These are phyloP conservation scores for Monosporascus ibericus DNA, from an alignment of 2,329 filamentous ascomycete genomes.

Conservation along the genomic window DNA sequence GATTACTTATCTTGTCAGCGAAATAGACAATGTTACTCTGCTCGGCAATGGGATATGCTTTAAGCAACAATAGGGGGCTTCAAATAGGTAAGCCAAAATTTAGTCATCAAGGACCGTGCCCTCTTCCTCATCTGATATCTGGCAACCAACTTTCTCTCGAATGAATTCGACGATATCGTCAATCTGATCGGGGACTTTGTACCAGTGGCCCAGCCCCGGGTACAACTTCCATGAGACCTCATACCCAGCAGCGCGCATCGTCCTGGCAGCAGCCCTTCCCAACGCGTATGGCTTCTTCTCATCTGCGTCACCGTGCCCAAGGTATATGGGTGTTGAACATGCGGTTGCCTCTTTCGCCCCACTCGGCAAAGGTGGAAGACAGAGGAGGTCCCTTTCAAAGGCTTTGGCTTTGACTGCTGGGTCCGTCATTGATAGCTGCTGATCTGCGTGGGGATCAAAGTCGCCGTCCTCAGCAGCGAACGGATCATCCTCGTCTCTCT, in stretches of 20 bases:
- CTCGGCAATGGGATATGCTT: no score
- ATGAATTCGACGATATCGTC: constrained; percentile 37
- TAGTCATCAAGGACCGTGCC: neutral
- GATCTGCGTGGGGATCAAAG: constrained; percentile 2
- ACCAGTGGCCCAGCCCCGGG: constrained; percentile 37
- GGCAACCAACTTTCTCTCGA: constrained; percentile 3
- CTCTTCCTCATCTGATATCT: neutral
- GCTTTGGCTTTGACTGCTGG: constrained; percentile 19
- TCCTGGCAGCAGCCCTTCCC: constrained; percentile 25
- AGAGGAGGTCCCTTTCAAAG: constrained; percentile 28
- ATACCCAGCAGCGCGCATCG: constrained; percentile 26
- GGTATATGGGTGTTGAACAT: constrained; percentile 31
- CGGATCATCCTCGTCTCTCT: constrained; percentile 5
- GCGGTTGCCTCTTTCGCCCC: constrained; percentile 4
- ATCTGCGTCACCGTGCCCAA: constrained; percentile 37
- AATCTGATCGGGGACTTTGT: constrained; percentile 40
- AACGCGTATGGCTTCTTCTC: constrained; percentile 28
- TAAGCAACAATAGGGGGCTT: no score
- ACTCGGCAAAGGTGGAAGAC: constrained; percentile 7
- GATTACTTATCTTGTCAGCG: no score
- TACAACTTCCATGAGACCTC: constrained; percentile 34
- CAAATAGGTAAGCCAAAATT: no score
- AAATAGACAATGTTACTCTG: no score
- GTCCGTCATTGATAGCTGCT: constrained; percentile 7
- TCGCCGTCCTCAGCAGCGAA: constrained; percentile 8